phyloP scores from a whole-genome alignment of 805 yeast genomes.

The Candida pseudofarinosa region DNA sequence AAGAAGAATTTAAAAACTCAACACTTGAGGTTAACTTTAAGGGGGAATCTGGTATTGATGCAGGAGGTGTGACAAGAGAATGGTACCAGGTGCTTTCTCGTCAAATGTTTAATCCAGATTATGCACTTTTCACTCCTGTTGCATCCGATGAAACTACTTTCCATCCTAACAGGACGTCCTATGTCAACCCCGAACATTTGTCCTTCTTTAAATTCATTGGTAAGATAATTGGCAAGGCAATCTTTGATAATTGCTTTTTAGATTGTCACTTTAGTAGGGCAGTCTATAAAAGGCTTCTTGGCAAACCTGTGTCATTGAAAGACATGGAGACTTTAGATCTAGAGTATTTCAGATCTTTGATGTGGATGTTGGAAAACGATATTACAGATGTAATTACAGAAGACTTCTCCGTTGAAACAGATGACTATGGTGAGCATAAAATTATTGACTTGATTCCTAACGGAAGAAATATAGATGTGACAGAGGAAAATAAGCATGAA shows the following conservation, averaged over 20 bases:
- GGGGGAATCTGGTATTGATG: slow-evolving; percentile 96
- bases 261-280: slow-evolving; percentile 96
- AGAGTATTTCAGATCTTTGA: slow-evolving; percentile 85
- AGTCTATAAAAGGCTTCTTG: slow-evolving; percentile 82
- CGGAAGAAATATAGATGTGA: slow-evolving; percentile 82
- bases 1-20: slow-evolving; percentile 66
- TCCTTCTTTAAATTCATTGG: slow-evolving; percentile 95
- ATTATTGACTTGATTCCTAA: slow-evolving; percentile 74
- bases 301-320: slow-evolving; percentile 74
- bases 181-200: slow-evolving; percentile 88
- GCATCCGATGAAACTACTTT: slow-evolving; percentile 89
- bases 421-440: slow-evolving; percentile 89
- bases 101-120: slow-evolving; percentile 94
- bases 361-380: slow-evolving; percentile 96
- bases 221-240: slow-evolving; percentile 89
- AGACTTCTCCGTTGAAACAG: slow-evolving; percentile 88
- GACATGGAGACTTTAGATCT: slow-evolving; percentile 94
- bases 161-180: slow-evolving; percentile 91
- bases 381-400: slow-evolving; percentile 94
- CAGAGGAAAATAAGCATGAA: slow-evolving; percentile 86
- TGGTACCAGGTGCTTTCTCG: slow-evolving; percentile 94
- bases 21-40: slow-evolving; percentile 78
- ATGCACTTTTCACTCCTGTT: slow-evolving; percentile 87
- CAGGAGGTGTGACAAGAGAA: slow-evolving; percentile 96
- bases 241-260: slow-evolving; percentile 75